phyloP scores from a whole-genome alignment of 805 yeast genomes.

The Saccharomycopsis babjevae region DNA sequence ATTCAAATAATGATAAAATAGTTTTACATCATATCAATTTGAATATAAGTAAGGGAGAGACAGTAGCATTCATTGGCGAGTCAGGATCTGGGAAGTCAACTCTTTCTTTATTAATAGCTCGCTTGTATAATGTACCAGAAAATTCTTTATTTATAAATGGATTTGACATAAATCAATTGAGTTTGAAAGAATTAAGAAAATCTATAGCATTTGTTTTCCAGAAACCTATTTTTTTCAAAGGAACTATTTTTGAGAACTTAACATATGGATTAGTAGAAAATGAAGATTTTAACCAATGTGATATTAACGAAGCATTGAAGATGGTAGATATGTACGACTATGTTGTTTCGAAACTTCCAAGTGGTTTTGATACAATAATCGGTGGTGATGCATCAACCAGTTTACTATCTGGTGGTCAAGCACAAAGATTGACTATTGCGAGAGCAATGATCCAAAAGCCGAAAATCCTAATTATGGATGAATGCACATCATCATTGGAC shows the following conservation, averaged over 20 bases:
- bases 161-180: slow-evolving; percentile 35
- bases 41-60: slow-evolving; percentile 34
- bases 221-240: slow-evolving; percentile 59
- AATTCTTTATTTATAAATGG: slow-evolving; percentile 38
- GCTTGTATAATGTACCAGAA: slow-evolving; percentile 36
- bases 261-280: slow-evolving; percentile 41
- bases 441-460: slow-evolving; percentile 70
- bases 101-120: slow-evolving; percentile 42
- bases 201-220: slow-evolving; percentile 68
- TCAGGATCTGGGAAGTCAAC: slow-evolving; percentile 95
- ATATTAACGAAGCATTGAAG: slow-evolving; percentile 22
- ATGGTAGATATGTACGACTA: slow-evolving; percentile 45
- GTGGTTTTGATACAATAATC: slow-evolving; percentile 50
- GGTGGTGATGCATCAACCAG: slow-evolving; percentile 27
- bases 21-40: slow-evolving; percentile 37
- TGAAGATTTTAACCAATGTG: slow-evolving; percentile 19
- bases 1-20: not conserved
- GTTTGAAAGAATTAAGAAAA: slow-evolving; percentile 39
- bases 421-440: slow-evolving; percentile 76
- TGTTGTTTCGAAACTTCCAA: slow-evolving; percentile 33
- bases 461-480: slow-evolving; percentile 65
- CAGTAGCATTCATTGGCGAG: slow-evolving; percentile 65
- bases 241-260: slow-evolving; percentile 62
- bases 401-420: slow-evolving; percentile 80
- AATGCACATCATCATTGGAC: slow-evolving; percentile 84